Conservation (phyloP, 768 basidiomycete species). For the Cantharellus anzutake region DNA sequence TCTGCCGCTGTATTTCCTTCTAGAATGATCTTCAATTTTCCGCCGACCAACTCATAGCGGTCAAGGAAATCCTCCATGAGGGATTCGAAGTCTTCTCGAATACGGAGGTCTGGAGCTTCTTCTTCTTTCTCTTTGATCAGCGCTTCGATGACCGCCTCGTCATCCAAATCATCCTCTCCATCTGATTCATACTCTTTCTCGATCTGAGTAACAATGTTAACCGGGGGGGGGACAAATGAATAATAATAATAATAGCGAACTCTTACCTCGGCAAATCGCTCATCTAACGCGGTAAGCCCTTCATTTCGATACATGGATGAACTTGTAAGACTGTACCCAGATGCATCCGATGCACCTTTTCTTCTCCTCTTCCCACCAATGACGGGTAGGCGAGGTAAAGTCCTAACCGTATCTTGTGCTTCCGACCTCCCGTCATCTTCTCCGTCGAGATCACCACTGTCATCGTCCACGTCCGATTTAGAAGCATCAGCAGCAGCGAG, state of each 20-base stretch:
- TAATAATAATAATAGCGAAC: constrained; percentile 9
- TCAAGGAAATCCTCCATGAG: constrained; percentile 91
- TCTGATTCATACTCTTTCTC: constrained; percentile 56
- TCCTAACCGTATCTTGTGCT: constrained; percentile 49
- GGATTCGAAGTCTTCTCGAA: constrained; percentile 71
- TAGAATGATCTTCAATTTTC: constrained; percentile 57
- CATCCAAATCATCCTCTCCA: constrained; percentile 29
- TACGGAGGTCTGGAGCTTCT: constrained; percentile 52
- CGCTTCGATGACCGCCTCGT: constrained; percentile 13
- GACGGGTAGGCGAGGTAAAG: constrained; percentile 57
- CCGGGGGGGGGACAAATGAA: background rate
- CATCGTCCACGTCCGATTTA: constrained; percentile 19
- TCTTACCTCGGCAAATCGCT: constrained; percentile 76
- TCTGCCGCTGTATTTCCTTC: constrained; percentile 52
- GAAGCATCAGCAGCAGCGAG: constrained; percentile 20
- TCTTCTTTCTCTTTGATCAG: constrained; percentile 27
- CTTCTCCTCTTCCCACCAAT: constrained; percentile 55
- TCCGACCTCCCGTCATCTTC: constrained; percentile 18
- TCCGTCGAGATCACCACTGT: background rate
- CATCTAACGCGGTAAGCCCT: constrained; percentile 72
- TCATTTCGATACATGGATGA: constrained; percentile 91
- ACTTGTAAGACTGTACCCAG: constrained; percentile 94
- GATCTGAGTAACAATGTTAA: constrained; percentile 27
- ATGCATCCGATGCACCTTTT: constrained; percentile 64
- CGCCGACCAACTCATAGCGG: constrained; percentile 75